Percentiles rank a stretch among this genome's conserved stretches.
Conservation (phyloP, 352 stramenopile genomes). For the Globisporangium sylvaticum region DNA sequence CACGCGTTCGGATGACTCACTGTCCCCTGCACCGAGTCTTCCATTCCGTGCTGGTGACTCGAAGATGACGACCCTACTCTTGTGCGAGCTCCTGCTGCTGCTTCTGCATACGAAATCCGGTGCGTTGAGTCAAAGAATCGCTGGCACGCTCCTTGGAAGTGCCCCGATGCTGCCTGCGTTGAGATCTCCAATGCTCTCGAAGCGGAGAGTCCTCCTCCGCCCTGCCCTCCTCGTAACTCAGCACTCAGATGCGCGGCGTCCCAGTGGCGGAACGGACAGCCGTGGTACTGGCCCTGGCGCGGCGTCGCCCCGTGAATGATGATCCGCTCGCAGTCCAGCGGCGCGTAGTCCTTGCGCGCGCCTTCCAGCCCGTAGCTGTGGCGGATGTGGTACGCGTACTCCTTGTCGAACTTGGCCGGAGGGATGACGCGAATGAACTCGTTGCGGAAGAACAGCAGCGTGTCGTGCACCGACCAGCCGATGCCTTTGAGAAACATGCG, state of each 20-base stretch:
- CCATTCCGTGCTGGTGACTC: no score
- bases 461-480: constrained; percentile 75
- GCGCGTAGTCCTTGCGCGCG: constrained; percentile 63
- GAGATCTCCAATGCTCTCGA: constrained; percentile 25
- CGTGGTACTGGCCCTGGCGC: constrained; percentile 52
- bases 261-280: constrained; percentile 83
- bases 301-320: constrained; percentile 32
- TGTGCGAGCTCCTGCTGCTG: no score
- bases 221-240: constrained; percentile 29
- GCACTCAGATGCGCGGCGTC: constrained; percentile 31
- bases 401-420: constrained; percentile 66
- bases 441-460: constrained; percentile 65
- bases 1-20: no score
- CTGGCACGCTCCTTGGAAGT: no score
- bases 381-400: constrained; percentile 88
- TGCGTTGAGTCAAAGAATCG: no score
- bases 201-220: no score
- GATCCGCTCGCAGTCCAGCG: constrained; percentile 57
- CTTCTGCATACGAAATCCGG: no score
- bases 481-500: constrained; percentile 83
- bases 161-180: constrained; percentile 25
- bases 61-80: no score
- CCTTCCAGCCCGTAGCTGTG: constrained; percentile 84
- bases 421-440: constrained; percentile 67
- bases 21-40: no score